Evolutionary conservation across 495 filamentous ascomycete genomes (phyloP).

Genomic region (Clohesyomyces aquaticus): DNA sequence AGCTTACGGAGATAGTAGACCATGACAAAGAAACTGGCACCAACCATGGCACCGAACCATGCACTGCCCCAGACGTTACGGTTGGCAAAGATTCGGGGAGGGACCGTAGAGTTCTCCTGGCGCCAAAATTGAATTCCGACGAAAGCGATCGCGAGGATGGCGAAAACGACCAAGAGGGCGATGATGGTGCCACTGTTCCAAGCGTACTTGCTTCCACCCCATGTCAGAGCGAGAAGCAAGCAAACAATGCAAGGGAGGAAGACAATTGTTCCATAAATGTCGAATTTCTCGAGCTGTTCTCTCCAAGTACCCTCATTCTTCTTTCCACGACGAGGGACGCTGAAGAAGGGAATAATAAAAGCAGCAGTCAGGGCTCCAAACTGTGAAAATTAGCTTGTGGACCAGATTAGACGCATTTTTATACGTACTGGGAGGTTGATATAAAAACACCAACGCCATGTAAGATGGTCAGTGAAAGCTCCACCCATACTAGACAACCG

Average conservation of each 20-base stretch:
- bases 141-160: constrained; percentile 53
- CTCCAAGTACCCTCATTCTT: constrained; percentile 29
- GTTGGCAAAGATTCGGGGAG: constrained; percentile 47
- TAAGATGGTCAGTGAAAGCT: constrained; percentile 46
- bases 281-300: constrained; percentile 43
- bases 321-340: constrained; percentile 31
- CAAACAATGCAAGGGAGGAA: constrained; percentile 58
- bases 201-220: constrained; percentile 61
- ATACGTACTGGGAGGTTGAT: constrained; percentile 54
- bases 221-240: constrained; percentile 63
- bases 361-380: constrained; percentile 47
- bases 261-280: constrained; percentile 49
- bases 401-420: too few species aligned
- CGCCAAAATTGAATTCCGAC: constrained; percentile 53
- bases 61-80: constrained; percentile 43
- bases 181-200: constrained; percentile 61
- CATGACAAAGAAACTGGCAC: constrained; percentile 46
- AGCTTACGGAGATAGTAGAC: constrained; percentile 35
- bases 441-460: constrained; percentile 51
- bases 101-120: constrained; percentile 46
- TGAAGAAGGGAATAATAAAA: constrained; percentile 49
- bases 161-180: constrained; percentile 56
- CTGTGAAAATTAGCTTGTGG: too few species aligned
- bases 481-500: constrained; percentile 40
- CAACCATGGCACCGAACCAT: constrained; percentile 42